Evolutionary conservation across 768 basidiomycete species (phyloP), one percentile per base, ranked within the genome.

Genomic region (Mycena galopus): DNA sequence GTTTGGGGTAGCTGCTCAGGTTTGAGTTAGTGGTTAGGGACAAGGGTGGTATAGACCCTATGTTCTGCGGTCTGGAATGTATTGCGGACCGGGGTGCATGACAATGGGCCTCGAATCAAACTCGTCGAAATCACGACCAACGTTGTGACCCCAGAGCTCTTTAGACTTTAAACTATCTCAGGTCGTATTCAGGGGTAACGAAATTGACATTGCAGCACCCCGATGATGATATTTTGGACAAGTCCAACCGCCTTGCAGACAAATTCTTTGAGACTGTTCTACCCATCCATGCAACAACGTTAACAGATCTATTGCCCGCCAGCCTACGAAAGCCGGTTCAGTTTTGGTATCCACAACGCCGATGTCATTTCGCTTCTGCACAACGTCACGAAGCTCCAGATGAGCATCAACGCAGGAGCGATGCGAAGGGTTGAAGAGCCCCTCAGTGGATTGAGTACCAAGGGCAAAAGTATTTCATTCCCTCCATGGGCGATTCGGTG

Each of bases 171-270:
- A n/a, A 47, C 21, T 47, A 47, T 47, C 44, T 47, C 4, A 21
- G 4, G 19, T 66, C 65, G 9, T 66, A 66, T 37, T 56, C 55
- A 11, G 65, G 65, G 19, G 2, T 66, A n/a, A 16, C 30, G 37
- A 39, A 30, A 27, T 32, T 66, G 53, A 42, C 16, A 16, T 21
- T 56, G 17, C 6, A 2, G 19, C n/a, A 3, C 9, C 35, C 51
- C 1, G 53, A 66, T 23, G 65, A 55, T 3, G 65, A 55, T 10
- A 66, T 12, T 32, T 37, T 35, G 7, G 35, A 66, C 5, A 39
- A 23, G 5, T 37, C 51, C 25, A 33, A 66, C 37, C 25, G 53
- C 35, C 51, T 66, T 33, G 65, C 65, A 9, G 55, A 57, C 27
- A 30, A 17, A 0, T 66, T 66, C 27, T 66, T 30, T 37, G 39